A percentile compares a stretch with the other conserved stretches of the same genome.
These are phyloP conservation scores for Cryptomeria japonica DNA, from an alignment of 75 land plant genomes.

Conservation along the genomic window DNA sequence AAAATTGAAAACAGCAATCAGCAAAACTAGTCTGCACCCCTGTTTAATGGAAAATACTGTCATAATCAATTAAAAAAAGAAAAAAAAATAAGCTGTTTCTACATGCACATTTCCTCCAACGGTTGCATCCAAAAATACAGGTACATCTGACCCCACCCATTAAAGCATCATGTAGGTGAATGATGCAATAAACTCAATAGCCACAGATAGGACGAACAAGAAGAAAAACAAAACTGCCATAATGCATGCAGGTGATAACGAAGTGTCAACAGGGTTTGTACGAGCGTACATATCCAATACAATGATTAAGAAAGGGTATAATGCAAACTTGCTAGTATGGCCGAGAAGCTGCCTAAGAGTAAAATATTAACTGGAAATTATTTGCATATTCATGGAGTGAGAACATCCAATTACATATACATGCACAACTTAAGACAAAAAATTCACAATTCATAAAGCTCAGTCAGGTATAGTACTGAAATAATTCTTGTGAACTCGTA, in stretches of 20 bases:
- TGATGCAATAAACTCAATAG: no score
- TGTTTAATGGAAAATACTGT: background rate
- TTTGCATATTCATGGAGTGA: no score
- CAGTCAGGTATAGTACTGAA: background rate
- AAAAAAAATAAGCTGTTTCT: background rate
- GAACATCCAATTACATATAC: no score
- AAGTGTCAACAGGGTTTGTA: background rate
- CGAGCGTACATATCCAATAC: no score
- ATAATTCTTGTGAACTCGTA: no score
- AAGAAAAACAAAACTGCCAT: background rate
- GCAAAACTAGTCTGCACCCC: background rate
- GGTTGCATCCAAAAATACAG: background rate
- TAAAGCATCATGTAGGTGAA: background rate
- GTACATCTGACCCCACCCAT: background rate
- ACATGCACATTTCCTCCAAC: background rate
- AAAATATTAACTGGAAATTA: no score
- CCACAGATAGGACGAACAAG: no score
- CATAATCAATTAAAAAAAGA: background rate
- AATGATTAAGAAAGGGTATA: background rate
- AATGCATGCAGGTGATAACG: background rate
- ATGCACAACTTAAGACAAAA: background rate
- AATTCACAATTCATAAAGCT: background rate
- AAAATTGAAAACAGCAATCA: background rate
- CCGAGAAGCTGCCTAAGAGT: background rate
- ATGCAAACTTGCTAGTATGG: background rate